Evolutionary conservation across 2,329 filamentous ascomycete genomes (phyloP).

Genomic region (Diaporthe citrichinensis): DNA sequence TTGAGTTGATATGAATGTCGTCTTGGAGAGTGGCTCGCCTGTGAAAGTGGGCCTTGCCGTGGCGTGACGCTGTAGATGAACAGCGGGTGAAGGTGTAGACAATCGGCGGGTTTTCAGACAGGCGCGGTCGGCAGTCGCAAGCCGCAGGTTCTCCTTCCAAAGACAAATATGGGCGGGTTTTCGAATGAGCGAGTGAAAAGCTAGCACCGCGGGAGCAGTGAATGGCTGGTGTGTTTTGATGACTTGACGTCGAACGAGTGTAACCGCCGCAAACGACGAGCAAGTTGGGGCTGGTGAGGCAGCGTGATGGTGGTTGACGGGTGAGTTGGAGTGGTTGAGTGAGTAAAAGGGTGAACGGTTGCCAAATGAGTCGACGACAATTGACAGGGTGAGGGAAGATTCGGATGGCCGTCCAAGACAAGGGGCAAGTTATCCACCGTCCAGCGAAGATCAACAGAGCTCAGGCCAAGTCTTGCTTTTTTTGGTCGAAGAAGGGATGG

Average conservation of each 20-base stretch:
- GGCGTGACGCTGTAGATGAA: conserved; percentile 27
- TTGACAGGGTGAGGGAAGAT: conserved; percentile 22
- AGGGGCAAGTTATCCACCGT: conserved; percentile 31
- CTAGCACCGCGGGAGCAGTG: conserved; percentile 17
- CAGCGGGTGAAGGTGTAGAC: conserved; percentile 24
- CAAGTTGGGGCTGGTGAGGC: neutral
- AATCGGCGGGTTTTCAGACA: conserved; percentile 25
- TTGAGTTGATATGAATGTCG: conserved; percentile 18
- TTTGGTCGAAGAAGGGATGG: conserved; percentile 21
- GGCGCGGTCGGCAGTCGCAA: conserved; percentile 23
- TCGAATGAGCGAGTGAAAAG: conserved; percentile 23
- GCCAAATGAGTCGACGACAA: conserved; percentile 18
- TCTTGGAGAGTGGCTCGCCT: conserved; percentile 9
- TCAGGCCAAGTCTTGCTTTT: conserved; percentile 28
- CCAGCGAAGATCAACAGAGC: conserved; percentile 26
- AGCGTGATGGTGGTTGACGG: conserved; percentile 21
- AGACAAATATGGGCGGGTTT: neutral
- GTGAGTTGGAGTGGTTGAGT: conserved; percentile 11
- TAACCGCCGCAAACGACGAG: conserved; percentile 35
- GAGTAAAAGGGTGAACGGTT: neutral
- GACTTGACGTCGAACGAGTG: conserved; percentile 31
- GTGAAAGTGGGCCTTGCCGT: conserved; percentile 29
- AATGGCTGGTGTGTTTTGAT: neutral
- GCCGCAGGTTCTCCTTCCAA: conserved; percentile 17
- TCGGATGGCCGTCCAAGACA: conserved; percentile 23